These are phyloP conservation scores for Juncus effusus DNA, from an alignment of 176 grass and related monocot genomes.

Conservation along the genomic window DNA sequence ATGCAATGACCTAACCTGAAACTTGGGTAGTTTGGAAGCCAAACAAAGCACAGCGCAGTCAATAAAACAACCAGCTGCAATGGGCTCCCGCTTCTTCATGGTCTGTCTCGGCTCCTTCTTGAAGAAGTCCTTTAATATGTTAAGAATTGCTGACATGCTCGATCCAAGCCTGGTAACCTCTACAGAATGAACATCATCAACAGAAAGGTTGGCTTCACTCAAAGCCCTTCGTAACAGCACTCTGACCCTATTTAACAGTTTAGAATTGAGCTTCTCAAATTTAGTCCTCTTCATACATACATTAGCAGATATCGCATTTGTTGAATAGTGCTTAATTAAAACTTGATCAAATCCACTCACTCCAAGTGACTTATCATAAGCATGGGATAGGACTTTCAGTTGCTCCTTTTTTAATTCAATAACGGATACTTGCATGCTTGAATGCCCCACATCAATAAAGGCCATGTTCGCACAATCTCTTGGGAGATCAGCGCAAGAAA, in stretches of 20 bases:
- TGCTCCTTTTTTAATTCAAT: constrained; percentile 54
- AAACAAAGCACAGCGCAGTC: too few relatives aligned
- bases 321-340: constrained; percentile 40
- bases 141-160: constrained; percentile 60
- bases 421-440: constrained; percentile 32
- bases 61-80: too few relatives aligned
- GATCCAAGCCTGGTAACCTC: constrained; percentile 68
- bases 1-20: too few relatives aligned
- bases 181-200: constrained; percentile 46
- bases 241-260: constrained; percentile 55
- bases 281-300: constrained; percentile 52
- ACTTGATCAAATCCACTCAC: constrained; percentile 52
- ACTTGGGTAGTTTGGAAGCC: too few relatives aligned
- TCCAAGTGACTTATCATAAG: constrained; percentile 62
- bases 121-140: constrained; percentile 69
- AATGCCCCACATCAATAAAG: constrained; percentile 10
- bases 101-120: constrained; percentile 41
- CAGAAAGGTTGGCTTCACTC: constrained; percentile 30
- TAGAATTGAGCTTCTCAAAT: constrained; percentile 50
- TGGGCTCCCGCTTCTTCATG: too few relatives aligned
- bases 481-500: neutral
- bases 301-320: constrained; percentile 61
- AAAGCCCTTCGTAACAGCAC: constrained; percentile 57
- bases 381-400: constrained; percentile 56
- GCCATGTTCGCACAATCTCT: neutral